A percentile compares a stretch with the other conserved stretches of the same genome.
Evolutionary conservation across 768 basidiomycete species (phyloP).

Genomic region (Thelephora ganbajun): DNA sequence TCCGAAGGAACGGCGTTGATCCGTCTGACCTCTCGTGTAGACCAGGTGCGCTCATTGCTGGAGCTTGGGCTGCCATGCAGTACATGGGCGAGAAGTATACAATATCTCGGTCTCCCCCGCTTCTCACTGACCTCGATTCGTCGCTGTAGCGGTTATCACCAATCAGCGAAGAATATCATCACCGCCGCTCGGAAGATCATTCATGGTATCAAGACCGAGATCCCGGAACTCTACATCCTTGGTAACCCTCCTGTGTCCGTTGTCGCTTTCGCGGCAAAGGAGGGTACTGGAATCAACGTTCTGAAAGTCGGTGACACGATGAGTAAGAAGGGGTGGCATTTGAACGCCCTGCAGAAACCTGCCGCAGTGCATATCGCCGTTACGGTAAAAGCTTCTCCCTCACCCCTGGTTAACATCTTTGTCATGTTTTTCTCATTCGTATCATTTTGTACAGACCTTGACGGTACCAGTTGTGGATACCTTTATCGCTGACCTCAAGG

Average conservation of each 20-base stretch:
- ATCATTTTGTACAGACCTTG: slow-evolving; percentile 38
- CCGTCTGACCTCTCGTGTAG: slow-evolving; percentile 22
- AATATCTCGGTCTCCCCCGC: not conserved
- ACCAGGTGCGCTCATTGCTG: slow-evolving; percentile 86
- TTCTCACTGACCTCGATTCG: not conserved
- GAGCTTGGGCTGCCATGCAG: slow-evolving; percentile 94
- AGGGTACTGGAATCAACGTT: slow-evolving; percentile 43
- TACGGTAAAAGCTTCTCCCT: slow-evolving; percentile 43
- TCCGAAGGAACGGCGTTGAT: not conserved
- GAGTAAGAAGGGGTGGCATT: slow-evolving; percentile 78
- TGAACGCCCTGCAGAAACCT: slow-evolving; percentile 72
- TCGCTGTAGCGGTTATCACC: slow-evolving; percentile 61
- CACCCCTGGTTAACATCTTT: slow-evolving; percentile 3
- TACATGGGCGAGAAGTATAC: slow-evolving; percentile 78
- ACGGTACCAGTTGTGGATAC: slow-evolving; percentile 66
- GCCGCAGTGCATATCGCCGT: slow-evolving; percentile 86
- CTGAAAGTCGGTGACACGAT: slow-evolving; percentile 86
- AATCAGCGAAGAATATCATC: slow-evolving; percentile 77
- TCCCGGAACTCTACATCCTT: slow-evolving; percentile 78
- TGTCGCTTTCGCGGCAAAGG: slow-evolving; percentile 70
- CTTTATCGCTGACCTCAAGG: slow-evolving; percentile 76
- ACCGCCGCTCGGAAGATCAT: slow-evolving; percentile 58
- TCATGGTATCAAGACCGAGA: slow-evolving; percentile 44
- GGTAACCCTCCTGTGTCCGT: slow-evolving; percentile 86
- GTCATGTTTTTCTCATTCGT: not conserved